Evolutionary conservation across 768 basidiomycete genomes (phyloP), one percentile per base, ranked within the genome.

Genomic region (Suillus weaverae): DNA sequence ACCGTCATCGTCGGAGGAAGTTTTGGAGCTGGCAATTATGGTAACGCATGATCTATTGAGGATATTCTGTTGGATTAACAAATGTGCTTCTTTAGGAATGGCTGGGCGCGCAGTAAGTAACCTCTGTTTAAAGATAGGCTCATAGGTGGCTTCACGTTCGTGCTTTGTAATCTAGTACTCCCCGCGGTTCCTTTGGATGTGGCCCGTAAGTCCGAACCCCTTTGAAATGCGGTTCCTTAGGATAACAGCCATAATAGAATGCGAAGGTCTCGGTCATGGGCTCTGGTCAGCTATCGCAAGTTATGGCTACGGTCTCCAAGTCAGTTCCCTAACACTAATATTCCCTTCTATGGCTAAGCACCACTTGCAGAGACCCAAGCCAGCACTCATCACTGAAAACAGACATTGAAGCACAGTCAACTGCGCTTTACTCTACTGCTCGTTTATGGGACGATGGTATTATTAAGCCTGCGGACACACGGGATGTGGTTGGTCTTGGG

Each of bases 181-280:
- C 5, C 95, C 96, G 20, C 84, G 94, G 65, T 97, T 98, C 84
- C 77, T 98, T 60, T 98, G 94, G 92, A 96, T 95, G 94, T 98
- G 96, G 96, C 95, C 95, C 64, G 92, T 93, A 77, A 71, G 90
- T 79, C 41, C 53, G 5, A 39, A 46, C 66, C 30, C 57, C 20
- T 41, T 60, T 41, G 2, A 53, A 43, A 13, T 50, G 62, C n/a
- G 41, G n/a, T 46, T 57, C 53, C 26, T 50, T 10, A 13, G 11
- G 53, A 33, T 43, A 48, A 60, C 55, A 36, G 9, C 9, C 36
- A 54, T 36, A 46, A 30, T 67, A 94, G 89, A 95, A 95, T 68
- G 93, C 95, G 41, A 95, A 91, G 76, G 89, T 97, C 2, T 92
- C 91, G 18, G 96, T 98, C 43, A 98, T 98, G 95, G 95, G 96